These are phyloP conservation scores for Furcasterigmium furcatum DNA, from an alignment of 2,329 filamentous ascomycete species.

Conservation along the genomic window DNA sequence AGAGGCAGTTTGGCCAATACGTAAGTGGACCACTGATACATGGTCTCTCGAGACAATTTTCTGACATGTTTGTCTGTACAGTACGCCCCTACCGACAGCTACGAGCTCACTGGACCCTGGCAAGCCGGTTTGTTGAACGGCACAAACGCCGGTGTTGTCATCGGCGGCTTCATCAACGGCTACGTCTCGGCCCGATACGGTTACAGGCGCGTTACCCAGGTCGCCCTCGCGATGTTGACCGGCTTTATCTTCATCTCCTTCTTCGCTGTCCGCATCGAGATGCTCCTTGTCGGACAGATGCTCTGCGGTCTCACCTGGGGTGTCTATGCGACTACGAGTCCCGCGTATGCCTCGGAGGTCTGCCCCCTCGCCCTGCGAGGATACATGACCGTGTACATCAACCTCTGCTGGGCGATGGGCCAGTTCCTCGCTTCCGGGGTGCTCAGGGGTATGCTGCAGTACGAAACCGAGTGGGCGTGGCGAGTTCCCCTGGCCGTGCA, in stretches of 20 bases:
- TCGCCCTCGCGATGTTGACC: slow-evolving; percentile 32
- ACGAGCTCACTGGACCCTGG: slow-evolving; percentile 47
- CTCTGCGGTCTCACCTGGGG: slow-evolving; percentile 43
- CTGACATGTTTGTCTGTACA: background rate
- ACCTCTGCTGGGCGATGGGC: slow-evolving; percentile 39
- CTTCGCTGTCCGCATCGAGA: slow-evolving; percentile 38
- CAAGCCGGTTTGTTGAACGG: slow-evolving; percentile 47
- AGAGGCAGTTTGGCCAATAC: slow-evolving; percentile 36
- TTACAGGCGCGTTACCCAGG: slow-evolving; percentile 35
- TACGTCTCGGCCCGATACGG: slow-evolving; percentile 37
- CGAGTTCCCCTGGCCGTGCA: slow-evolving; percentile 35
- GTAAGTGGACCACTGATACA: slow-evolving; percentile 5
- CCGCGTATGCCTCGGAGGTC: slow-evolving; percentile 40
- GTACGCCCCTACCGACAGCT: slow-evolving; percentile 25
- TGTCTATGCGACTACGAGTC: slow-evolving; percentile 38
- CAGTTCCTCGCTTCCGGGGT: slow-evolving; percentile 38
- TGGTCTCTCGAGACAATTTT: background rate
- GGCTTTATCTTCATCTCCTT: slow-evolving; percentile 45
- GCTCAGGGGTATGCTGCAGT: slow-evolving; percentile 28
- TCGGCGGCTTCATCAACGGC: slow-evolving; percentile 37
- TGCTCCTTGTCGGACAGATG: slow-evolving; percentile 41
- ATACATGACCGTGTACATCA: slow-evolving; percentile 39
- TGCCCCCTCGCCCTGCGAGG: slow-evolving; percentile 36
- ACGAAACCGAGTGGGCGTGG: slow-evolving; percentile 32
- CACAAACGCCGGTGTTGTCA: slow-evolving; percentile 29